Percentiles rank a stretch among this genome's conserved stretches.
Conservation (phyloP, 345 rosid genomes). For the Brassica rapa region DNA sequence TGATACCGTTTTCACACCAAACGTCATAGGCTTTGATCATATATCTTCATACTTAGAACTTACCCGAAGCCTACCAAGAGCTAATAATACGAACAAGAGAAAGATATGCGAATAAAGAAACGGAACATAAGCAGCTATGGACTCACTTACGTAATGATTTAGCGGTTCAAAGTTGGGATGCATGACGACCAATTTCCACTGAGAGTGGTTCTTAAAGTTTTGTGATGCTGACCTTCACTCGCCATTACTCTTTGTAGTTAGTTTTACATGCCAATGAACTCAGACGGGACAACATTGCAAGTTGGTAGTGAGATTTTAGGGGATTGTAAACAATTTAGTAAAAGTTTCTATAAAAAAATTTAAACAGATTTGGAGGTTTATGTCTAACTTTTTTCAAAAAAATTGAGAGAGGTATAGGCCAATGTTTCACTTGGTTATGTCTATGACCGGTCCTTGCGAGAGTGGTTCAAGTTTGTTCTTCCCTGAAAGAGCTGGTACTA, state of each 20-base stretch:
- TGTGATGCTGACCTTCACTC: too few relatives aligned
- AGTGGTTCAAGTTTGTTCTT: not conserved
- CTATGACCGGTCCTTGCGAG: not conserved
- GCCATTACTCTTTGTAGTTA: too few relatives aligned
- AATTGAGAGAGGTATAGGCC: not conserved
- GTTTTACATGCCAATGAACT: too few relatives aligned
- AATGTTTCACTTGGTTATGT: not conserved
- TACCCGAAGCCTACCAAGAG: not conserved
- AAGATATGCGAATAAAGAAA: not conserved
- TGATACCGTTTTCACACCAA: not conserved
- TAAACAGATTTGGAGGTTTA: not conserved
- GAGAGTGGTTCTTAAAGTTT: not conserved
- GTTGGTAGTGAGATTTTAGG: not conserved
- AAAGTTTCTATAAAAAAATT: too few relatives aligned
- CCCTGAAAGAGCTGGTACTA: not conserved
- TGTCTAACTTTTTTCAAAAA: not conserved
- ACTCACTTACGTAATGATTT: constrained; percentile 74
- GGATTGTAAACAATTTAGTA: too few relatives aligned
- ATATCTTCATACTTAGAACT: not conserved
- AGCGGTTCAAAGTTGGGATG: constrained; percentile 51
- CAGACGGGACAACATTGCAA: too few relatives aligned
- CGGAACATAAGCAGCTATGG: not conserved
- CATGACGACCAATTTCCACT: not conserved
- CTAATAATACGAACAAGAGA: not conserved
- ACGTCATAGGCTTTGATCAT: not conserved